A percentile compares a stretch with the other conserved stretches of the same genome.
phyloP scores from a whole-genome alignment of 1,139 yeast species.

The Kurtzmaniella quercitrusa region DNA sequence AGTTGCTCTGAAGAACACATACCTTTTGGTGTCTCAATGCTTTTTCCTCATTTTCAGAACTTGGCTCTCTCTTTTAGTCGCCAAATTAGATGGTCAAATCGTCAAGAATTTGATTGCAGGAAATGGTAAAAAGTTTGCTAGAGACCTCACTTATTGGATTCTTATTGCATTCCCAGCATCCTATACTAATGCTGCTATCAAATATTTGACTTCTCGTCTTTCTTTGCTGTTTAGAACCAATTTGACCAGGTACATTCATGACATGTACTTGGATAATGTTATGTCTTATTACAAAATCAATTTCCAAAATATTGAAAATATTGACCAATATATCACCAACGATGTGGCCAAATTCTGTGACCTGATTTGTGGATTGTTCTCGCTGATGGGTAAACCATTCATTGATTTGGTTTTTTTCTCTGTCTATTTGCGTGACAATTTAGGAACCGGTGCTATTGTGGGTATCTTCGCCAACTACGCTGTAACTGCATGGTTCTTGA shows the following conservation, averaged over 20 bases:
- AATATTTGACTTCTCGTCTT: slow-evolving; percentile 70
- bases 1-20: slow-evolving; percentile 63
- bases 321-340: slow-evolving; percentile 79
- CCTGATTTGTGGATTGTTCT: slow-evolving; percentile 77
- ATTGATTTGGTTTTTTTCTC: slow-evolving; percentile 87
- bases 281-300: slow-evolving; percentile 78
- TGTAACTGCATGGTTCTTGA: slow-evolving; percentile 72
- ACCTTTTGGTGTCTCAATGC: slow-evolving; percentile 66
- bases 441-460: slow-evolving; percentile 79
- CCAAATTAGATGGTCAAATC: slow-evolving; percentile 87
- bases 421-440: slow-evolving; percentile 74
- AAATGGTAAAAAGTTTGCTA: slow-evolving; percentile 66
- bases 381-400: slow-evolving; percentile 88
- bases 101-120: slow-evolving; percentile 87
- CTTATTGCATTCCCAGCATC: slow-evolving; percentile 91
- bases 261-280: slow-evolving; percentile 76
- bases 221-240: slow-evolving; percentile 84
- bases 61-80: slow-evolving; percentile 80
- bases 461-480: slow-evolving; percentile 83
- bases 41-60: slow-evolving; percentile 77
- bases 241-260: slow-evolving; percentile 83
- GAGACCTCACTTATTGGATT: slow-evolving; percentile 84
- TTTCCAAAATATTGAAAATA: slow-evolving; percentile 47
- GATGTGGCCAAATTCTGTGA: slow-evolving; percentile 82
- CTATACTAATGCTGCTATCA: slow-evolving; percentile 87